These are phyloP conservation scores for Actinomortierella ambigua DNA, from an alignment of 371 early-diverging fungal species.

Conservation along the genomic window DNA sequence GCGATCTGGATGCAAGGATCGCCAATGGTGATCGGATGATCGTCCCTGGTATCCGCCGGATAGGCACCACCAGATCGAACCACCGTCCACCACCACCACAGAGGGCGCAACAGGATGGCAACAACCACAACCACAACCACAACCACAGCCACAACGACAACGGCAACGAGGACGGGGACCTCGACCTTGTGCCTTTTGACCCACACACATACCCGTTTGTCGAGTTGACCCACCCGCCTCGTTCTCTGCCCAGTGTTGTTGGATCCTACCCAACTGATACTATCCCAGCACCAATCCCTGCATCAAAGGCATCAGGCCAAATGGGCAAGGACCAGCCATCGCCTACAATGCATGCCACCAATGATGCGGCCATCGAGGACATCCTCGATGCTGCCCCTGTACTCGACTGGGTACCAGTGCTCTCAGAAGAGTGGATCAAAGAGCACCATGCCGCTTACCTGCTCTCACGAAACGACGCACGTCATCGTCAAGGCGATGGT, in stretches of 20 bases:
- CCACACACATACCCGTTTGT: constrained; percentile 24
- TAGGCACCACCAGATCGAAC: too few species aligned
- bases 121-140: too few species aligned
- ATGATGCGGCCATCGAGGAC: constrained; percentile 12
- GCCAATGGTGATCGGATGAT: too few species aligned
- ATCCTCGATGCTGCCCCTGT: constrained; percentile 40
- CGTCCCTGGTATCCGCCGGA: background rate
- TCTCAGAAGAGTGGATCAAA: constrained; percentile 40
- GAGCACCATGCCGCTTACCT: constrained; percentile 4
- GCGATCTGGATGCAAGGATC: too few species aligned
- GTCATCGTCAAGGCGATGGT: constrained; percentile 27
- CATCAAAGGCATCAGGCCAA: background rate
- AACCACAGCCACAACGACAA: too few species aligned
- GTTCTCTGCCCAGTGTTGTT: constrained; percentile 5
- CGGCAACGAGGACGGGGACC: constrained; percentile 13
- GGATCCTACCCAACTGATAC: constrained; percentile 2
- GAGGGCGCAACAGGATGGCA: too few species aligned
- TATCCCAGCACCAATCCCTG: background rate
- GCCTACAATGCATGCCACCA: too few species aligned
- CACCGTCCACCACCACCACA: too few species aligned
- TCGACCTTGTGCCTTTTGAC: constrained; percentile 39
- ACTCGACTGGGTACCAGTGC: constrained; percentile 35
- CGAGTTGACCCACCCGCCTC: constrained; percentile 20
- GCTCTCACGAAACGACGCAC: background rate
- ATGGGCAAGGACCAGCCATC: too few species aligned